phyloP scores from a whole-genome alignment of 2,329 filamentous ascomycete genomes.

The Blumeriella jaapii region DNA sequence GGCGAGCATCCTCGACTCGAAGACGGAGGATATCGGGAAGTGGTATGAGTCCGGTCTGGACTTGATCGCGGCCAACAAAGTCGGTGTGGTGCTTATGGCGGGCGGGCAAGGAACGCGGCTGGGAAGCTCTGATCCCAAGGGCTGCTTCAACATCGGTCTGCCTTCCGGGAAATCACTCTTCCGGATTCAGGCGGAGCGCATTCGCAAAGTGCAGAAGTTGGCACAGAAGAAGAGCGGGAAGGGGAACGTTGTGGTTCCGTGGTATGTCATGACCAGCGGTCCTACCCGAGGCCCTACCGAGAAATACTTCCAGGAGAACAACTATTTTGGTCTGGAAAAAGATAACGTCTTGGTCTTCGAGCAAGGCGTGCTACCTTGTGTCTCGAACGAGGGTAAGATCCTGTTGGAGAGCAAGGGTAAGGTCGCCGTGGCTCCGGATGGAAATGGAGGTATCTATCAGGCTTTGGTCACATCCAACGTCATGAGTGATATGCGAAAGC shows the following conservation, averaged over 20 bases:
- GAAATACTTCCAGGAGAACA: slow-evolving; percentile 79
- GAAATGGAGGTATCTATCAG: slow-evolving; percentile 94
- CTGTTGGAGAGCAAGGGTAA: slow-evolving; percentile 81
- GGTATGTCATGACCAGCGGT: slow-evolving; percentile 99
- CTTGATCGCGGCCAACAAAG: slow-evolving; percentile 55
- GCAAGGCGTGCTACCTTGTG: slow-evolving; percentile 92
- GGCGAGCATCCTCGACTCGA: slow-evolving; percentile 85
- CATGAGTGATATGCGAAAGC: slow-evolving; percentile 75
- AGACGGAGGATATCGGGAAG: slow-evolving; percentile 60
- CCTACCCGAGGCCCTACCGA: slow-evolving; percentile 88
- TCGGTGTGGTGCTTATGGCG: slow-evolving; percentile 88
- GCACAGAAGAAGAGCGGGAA: slow-evolving; percentile 54
- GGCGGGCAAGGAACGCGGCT: slow-evolving; percentile 92
- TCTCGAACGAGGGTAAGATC: slow-evolving; percentile 96
- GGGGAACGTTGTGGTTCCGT: slow-evolving; percentile 62
- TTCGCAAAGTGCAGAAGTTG: slow-evolving; percentile 72
- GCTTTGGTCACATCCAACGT: slow-evolving; percentile 73
- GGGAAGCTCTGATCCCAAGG: slow-evolving; percentile 91
- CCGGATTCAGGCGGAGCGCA: slow-evolving; percentile 94
- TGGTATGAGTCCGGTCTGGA: slow-evolving; percentile 70
- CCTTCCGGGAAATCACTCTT: slow-evolving; percentile 91
- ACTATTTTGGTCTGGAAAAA: slow-evolving; percentile 79
- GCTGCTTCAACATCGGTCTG: slow-evolving; percentile 92
- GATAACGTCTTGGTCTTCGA: slow-evolving; percentile 90
- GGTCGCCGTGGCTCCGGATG: slow-evolving; percentile 89